phyloP scores from a whole-genome alignment of 2,329 filamentous ascomycete species.

The Berkeleyomyces rouxiae region DNA sequence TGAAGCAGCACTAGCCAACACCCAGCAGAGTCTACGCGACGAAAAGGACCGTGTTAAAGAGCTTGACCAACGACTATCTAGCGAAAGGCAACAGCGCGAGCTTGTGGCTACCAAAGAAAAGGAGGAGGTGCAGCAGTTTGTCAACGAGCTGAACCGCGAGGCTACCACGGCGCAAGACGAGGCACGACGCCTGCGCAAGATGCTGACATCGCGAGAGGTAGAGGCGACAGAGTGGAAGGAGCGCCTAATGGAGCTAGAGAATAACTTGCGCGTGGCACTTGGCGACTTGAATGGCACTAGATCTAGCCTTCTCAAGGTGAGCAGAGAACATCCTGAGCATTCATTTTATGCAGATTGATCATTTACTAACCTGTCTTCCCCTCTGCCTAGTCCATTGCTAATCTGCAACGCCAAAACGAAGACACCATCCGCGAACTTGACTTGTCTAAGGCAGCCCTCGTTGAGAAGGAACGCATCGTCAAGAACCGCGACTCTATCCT shows the following conservation, averaged over 20 bases:
- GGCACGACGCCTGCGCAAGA: constrained; percentile 64
- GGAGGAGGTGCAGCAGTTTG: constrained; percentile 81
- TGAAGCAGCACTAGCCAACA: constrained; percentile 62
- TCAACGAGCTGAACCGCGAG: constrained; percentile 84
- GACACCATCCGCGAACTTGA: constrained; percentile 71
- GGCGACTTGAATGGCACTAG: constrained; percentile 77
- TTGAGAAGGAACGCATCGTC: constrained; percentile 83
- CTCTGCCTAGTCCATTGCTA: constrained; percentile 53
- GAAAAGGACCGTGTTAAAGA: constrained; percentile 64
- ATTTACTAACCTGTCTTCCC: neutral
- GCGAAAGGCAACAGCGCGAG: constrained; percentile 75
- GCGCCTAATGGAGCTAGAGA: constrained; percentile 75
- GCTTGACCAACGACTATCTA: constrained; percentile 55
- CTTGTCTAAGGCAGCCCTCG: constrained; percentile 54
- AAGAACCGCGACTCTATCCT: constrained; percentile 78
- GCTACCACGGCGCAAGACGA: constrained; percentile 73
- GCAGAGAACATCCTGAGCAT: constrained; percentile 14
- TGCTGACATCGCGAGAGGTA: constrained; percentile 63
- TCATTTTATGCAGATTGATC: neutral
- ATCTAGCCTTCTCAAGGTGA: constrained; percentile 65
- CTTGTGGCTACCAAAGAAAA: constrained; percentile 77
- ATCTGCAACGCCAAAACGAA: constrained; percentile 76
- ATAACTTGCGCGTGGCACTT: constrained; percentile 68
- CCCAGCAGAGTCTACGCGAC: constrained; percentile 65
- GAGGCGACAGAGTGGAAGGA: constrained; percentile 88